These are phyloP conservation scores for Termitomyces sp. DNA, from an alignment of 768 basidiomycete species.

Conservation along the genomic window DNA sequence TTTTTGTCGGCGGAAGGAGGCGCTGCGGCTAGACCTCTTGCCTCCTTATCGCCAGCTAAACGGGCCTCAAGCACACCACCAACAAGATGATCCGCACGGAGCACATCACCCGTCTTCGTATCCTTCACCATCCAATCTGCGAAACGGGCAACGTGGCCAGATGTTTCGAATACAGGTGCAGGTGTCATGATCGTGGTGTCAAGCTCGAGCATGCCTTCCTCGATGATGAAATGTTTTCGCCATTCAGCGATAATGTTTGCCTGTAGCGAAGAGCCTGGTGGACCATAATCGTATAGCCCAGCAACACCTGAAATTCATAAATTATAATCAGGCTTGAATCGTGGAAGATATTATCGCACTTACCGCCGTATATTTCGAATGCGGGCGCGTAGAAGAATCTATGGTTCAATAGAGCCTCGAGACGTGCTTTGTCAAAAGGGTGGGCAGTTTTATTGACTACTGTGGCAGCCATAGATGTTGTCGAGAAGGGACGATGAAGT, in stretches of 20 bases:
- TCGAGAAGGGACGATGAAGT: slow-evolving; percentile 11
- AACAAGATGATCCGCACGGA: slow-evolving; percentile 95
- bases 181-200: slow-evolving; percentile 99
- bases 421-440: slow-evolving; percentile 77
- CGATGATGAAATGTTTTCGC: slow-evolving; percentile 97
- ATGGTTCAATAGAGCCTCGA: slow-evolving; percentile 83
- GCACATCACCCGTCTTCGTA: slow-evolving; percentile 88
- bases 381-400: slow-evolving; percentile 98
- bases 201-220: slow-evolving; percentile 97
- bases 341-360: slow-evolving; percentile 22
- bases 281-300: slow-evolving; percentile 97
- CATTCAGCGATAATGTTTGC: slow-evolving; percentile 96
- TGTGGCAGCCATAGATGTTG: slow-evolving; percentile 16
- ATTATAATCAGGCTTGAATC: neutral
- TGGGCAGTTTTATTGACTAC: slow-evolving; percentile 78
- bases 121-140: slow-evolving; percentile 99
- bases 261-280: slow-evolving; percentile 91
- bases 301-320: slow-evolving; percentile 68
- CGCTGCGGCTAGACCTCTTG: slow-evolving; percentile 66
- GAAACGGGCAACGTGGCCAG: slow-evolving; percentile 96
- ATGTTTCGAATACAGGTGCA: slow-evolving; percentile 89
- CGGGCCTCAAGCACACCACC: slow-evolving; percentile 88
- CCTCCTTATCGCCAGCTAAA: slow-evolving; percentile 86
- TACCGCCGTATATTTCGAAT: slow-evolving; percentile 98
- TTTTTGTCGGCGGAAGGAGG: slow-evolving; percentile 58